These are phyloP conservation scores for Teratosphaeria pseudoeucalypti DNA, from an alignment of 2,329 filamentous ascomycete species.

Conservation along the genomic window DNA sequence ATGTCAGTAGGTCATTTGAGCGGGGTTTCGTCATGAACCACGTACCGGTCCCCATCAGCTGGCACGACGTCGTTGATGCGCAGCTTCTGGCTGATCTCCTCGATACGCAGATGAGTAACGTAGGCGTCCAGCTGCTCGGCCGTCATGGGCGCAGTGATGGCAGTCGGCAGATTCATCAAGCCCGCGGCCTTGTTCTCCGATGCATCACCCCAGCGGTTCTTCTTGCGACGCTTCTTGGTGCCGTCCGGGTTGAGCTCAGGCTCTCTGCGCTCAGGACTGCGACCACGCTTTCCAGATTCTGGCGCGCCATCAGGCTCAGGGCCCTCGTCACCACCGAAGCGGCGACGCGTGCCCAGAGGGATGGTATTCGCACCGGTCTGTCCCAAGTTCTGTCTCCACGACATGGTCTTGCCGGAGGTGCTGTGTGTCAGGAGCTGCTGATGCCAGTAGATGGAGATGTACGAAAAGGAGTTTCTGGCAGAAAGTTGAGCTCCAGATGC, in stretches of 20 bases:
- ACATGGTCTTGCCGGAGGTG: constrained; percentile 29
- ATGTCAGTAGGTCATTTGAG: neutral
- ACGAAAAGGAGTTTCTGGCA: neutral
- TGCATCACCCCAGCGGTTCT: constrained; percentile 95
- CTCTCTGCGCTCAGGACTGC: constrained; percentile 55
- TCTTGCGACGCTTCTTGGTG: constrained; percentile 86
- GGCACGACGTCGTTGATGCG: constrained; percentile 98
- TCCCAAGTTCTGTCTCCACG: constrained; percentile 59
- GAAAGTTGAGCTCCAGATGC: neutral
- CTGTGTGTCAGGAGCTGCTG: neutral
- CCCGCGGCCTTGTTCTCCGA: constrained; percentile 98
- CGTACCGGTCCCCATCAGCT: constrained; percentile 83
- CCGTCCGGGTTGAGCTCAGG: constrained; percentile 50
- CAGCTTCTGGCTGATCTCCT: constrained; percentile 98
- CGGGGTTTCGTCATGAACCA: neutral
- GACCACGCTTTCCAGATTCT: constrained; percentile 63
- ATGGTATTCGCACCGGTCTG: constrained; percentile 99
- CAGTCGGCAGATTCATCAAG: constrained; percentile 91
- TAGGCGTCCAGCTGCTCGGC: constrained; percentile 97
- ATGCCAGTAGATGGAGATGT: neutral
- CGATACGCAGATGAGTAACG: constrained; percentile 88
- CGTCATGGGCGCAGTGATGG: constrained; percentile 96
- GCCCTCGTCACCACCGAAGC: constrained; percentile 53
- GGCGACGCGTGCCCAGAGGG: constrained; percentile 72
- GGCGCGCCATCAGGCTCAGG: constrained; percentile 19